Evolutionary conservation across 208 protist genomes (phyloP), one percentile per base, ranked within the genome.

Genomic region (Wallacemonas sp.): DNA sequence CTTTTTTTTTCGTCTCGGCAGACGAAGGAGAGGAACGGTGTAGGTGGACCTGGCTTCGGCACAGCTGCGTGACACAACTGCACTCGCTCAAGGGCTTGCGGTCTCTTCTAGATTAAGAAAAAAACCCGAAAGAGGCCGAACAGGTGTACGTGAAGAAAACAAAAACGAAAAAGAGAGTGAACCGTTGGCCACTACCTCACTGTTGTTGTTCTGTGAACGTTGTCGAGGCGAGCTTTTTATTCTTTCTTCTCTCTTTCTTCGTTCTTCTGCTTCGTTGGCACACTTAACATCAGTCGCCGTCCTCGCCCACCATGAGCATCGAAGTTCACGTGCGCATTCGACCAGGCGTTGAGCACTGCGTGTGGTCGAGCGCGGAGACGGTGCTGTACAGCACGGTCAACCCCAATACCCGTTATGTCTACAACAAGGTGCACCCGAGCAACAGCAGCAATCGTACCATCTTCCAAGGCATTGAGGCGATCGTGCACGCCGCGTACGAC

Each of bases 291-390:
- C n/a, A n/a, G n/a, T n/a, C n/a, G n/a, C n/a, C n/a, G n/a, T n/a
- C n/a, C n/a, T n/a, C 24, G 41, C 9, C n/a, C 19, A 26, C 0
- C 2, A 94, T 92, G 89, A 93, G 83, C 61, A 93, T 95, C 55
- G 90, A 95, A 30, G 90, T 93, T 29, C 90, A 95, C 44, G 87
- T 95, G 22, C 90, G 90, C 46, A 70, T 95, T 26, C 81, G 85
- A 24, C 90, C 90, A 0, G 62, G 75, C 17, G 85, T 83, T 10
- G 61, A 59, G 34, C 76, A 82, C 52, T 63, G 73, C 27, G 83
- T 91, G 0, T 95, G 90, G 87, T 87, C 87, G 8, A 91, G 78
- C 57, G 87, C 85, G 0, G 84, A 93, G 55, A 93, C 90, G 13
- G 87, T 93, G 29, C 63, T 95, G 10, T 92, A 93, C 78, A 91